Evolutionary conservation across 495 filamentous ascomycete genomes (phyloP).

Genomic region (Aspergillus taichungensis): DNA sequence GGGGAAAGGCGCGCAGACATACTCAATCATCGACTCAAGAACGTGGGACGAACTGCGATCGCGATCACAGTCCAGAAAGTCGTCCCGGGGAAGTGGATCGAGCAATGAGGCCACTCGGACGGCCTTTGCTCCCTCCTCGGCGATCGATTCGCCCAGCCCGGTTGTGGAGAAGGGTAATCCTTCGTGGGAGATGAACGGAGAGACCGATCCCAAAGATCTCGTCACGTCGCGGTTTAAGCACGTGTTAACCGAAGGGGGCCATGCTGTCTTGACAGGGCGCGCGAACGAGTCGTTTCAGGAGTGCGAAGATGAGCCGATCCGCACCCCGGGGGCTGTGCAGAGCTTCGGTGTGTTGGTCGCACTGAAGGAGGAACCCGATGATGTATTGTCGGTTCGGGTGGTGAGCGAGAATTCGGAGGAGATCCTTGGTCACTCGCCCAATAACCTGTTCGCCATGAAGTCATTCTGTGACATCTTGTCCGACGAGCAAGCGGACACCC

Average conservation of each 20-base stretch:
- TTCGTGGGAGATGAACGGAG: not conserved
- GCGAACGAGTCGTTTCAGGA: slow-evolving; percentile 57
- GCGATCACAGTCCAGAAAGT: not conserved
- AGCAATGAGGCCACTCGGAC: not conserved
- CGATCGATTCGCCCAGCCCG: no score
- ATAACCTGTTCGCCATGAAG: slow-evolving; percentile 62
- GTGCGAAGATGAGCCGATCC: slow-evolving; percentile 95
- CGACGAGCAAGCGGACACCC: slow-evolving; percentile 72
- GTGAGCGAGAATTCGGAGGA: slow-evolving; percentile 79
- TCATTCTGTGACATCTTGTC: slow-evolving; percentile 74
- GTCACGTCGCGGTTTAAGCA: slow-evolving; percentile 74
- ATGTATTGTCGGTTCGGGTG: slow-evolving; percentile 60
- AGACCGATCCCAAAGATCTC: slow-evolving; percentile 18
- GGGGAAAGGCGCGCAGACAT: slow-evolving; percentile 21
- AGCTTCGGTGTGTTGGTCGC: slow-evolving; percentile 74
- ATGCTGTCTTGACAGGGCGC: slow-evolving; percentile 77
- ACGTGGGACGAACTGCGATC: slow-evolving; percentile 21
- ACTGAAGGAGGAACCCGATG: slow-evolving; percentile 61
- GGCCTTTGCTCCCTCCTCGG: not conserved
- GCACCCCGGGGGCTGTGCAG: slow-evolving; percentile 85
- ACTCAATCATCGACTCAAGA: slow-evolving; percentile 25
- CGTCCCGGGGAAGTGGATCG: not conserved
- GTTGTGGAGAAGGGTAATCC: no score
- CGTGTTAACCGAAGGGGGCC: slow-evolving; percentile 66
- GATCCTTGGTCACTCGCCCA: slow-evolving; percentile 72